Evolutionary conservation across 352 stramenopile species (phyloP), one percentile per base, ranked within the genome.

Genomic region (Pythium insidiosum): DNA sequence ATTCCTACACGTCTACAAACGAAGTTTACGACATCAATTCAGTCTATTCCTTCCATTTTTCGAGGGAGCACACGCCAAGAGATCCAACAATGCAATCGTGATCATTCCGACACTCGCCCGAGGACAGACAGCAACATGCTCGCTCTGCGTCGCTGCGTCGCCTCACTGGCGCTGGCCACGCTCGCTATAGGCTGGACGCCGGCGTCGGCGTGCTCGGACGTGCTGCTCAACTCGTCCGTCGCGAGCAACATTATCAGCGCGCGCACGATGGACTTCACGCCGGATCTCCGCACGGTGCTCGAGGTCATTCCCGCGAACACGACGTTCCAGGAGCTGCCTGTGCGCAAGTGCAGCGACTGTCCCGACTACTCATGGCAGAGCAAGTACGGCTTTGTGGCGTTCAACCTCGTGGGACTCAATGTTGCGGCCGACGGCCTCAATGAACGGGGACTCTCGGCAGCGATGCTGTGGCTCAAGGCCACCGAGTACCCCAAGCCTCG

Each of bases 181-280:
- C 20, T 37, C 21, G 30, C 42, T 18, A 24, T 52, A 6, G n/a
- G 16, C 16, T 20, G 20, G 3, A 22, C 47, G 23, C 19, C 29
- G 28, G 25, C 6, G n/a, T n/a, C n/a, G 6, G 45, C 38, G 0
- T 88, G 75, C 57, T 84, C 62, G 3, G 75, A 88, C 51, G 84
- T 88, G 44, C 36, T 72, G 9, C 52, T 84, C 15, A 79, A 82
- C 36, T 26, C 50, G 26, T 35, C 42, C 16, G 34, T 35, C 2
- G n/a, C 36, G 2, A 26, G 22, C 28, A 52, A 39, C 2, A 46
- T 70, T 34, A 22, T 70, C 29, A 61, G 46, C 22, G 61, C 43
- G 2, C 57, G 61, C 34, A 70, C 61, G 13, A 70, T 70, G 61
- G 56, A 70, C 49, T 70, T 67, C 46, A 45, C 39, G 20, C 28